phyloP scores from a whole-genome alignment of 306 rosid genomes.

The Sindora glabra region DNA sequence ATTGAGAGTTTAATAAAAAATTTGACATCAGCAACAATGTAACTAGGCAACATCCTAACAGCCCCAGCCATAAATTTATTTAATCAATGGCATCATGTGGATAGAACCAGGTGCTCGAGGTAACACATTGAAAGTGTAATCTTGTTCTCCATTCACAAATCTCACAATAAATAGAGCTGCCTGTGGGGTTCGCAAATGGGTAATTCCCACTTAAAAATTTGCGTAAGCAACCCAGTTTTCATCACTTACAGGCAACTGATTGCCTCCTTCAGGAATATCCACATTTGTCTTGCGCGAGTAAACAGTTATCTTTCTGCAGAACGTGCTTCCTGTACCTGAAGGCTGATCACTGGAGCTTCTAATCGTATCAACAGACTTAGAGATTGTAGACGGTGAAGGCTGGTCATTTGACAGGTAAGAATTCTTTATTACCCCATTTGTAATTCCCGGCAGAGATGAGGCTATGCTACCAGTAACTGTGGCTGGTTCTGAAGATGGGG shows the following conservation, averaged over 20 bases:
- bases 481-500: constrained; percentile 14
- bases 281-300: constrained; percentile 28
- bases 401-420: not conserved
- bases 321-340: constrained; percentile 6
- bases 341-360: not conserved
- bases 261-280: constrained; percentile 17
- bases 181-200: too few species aligned
- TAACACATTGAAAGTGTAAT: too few species aligned
- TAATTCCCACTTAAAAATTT: too few species aligned
- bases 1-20: too few species aligned
- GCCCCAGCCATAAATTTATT: too few species aligned
- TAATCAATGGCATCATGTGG: too few species aligned
- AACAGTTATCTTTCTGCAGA: constrained; percentile 2
- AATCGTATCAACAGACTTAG: constrained; percentile 4
- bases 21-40: too few species aligned
- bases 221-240: constrained; percentile 49
- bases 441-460: constrained; percentile 4
- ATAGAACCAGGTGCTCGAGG: too few species aligned
- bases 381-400: constrained; percentile 12
- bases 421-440: not conserved
- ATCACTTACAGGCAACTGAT: constrained; percentile 33
- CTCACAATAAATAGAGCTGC: too few species aligned
- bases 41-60: too few species aligned
- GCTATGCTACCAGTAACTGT: constrained; percentile 9
- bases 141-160: too few species aligned